Conservation (phyloP, 805 yeast species). For the Cephaloascus fragrans region DNA sequence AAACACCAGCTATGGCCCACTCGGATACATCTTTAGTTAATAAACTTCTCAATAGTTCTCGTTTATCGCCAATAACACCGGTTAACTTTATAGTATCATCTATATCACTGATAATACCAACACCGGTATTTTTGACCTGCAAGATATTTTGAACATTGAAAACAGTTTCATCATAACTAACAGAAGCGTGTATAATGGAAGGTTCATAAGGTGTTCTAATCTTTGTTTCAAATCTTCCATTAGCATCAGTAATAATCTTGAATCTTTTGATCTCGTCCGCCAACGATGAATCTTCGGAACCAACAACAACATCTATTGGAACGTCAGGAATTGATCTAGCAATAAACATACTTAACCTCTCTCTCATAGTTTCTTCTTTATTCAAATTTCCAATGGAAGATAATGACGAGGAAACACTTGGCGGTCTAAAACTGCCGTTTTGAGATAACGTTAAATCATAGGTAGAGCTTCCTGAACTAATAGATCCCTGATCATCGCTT, state of each 20-base stretch:
- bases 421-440: slow-evolving; percentile 1
- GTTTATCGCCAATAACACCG: slow-evolving; percentile 82
- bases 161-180: slow-evolving; percentile 36
- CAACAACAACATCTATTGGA: slow-evolving; percentile 43
- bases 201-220: slow-evolving; percentile 55
- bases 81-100: slow-evolving; percentile 92
- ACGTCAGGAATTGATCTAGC: slow-evolving; percentile 56
- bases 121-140: slow-evolving; percentile 26
- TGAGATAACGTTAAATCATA: slow-evolving; percentile 1
- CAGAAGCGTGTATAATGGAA: slow-evolving; percentile 40
- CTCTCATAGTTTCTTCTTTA: slow-evolving; percentile 42
- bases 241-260: slow-evolving; percentile 43
- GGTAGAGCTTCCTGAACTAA: slow-evolving; percentile 5
- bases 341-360: slow-evolving; percentile 61
- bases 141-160: slow-evolving; percentile 35
- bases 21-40: slow-evolving; percentile 54
- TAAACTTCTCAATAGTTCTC: slow-evolving; percentile 72
- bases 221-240: slow-evolving; percentile 55
- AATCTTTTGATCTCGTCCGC: slow-evolving; percentile 15
- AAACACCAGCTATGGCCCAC: slow-evolving; percentile 70
- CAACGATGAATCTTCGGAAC: slow-evolving; percentile 29
- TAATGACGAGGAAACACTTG: not conserved
- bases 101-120: slow-evolving; percentile 78
- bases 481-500: slow-evolving; percentile 10
- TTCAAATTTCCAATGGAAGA: not conserved